Evolutionary conservation across 306 rosid genomes (phyloP).

Genomic region (Comarum palustre): DNA sequence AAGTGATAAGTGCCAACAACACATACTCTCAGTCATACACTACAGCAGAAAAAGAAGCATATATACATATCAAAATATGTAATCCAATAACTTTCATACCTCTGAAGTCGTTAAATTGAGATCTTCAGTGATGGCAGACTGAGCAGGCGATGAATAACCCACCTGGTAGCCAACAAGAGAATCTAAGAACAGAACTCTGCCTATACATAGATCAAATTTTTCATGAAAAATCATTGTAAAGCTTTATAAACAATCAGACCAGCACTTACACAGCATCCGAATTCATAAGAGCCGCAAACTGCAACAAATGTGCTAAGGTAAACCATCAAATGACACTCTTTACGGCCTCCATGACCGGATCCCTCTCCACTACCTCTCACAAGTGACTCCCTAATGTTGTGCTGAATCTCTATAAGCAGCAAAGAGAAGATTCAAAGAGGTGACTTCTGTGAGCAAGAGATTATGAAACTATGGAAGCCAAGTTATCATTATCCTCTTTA

Average conservation of each 20-base stretch:
- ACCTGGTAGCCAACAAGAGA: constrained; percentile 45
- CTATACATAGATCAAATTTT: background rate
- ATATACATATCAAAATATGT: background rate
- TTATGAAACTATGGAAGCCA: constrained; percentile 14
- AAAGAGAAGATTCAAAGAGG: constrained; percentile 12
- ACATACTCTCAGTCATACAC: constrained; percentile 1
- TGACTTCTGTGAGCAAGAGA: constrained; percentile 10
- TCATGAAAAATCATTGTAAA: background rate
- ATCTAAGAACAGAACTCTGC: constrained; percentile 8
- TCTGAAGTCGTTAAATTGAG: constrained; percentile 63
- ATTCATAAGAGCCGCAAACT: constrained; percentile 81
- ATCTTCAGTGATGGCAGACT: constrained; percentile 62
- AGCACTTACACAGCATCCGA: constrained; percentile 75
- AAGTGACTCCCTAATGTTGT: constrained; percentile 43
- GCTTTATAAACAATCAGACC: background rate
- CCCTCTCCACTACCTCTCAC: constrained; percentile 28
- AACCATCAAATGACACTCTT: constrained; percentile 77
- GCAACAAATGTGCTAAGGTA: constrained; percentile 74
- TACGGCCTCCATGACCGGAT: constrained; percentile 23
- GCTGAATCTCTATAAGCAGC: constrained; percentile 1
- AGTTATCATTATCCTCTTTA: background rate
- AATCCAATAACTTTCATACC: constrained; percentile 34
- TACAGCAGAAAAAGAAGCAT: background rate
- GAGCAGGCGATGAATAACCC: constrained; percentile 91
- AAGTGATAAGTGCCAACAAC: background rate